These are phyloP conservation scores for Scheffersomyces coipomensis DNA, from an alignment of 805 yeast genomes.

Conservation along the genomic window DNA sequence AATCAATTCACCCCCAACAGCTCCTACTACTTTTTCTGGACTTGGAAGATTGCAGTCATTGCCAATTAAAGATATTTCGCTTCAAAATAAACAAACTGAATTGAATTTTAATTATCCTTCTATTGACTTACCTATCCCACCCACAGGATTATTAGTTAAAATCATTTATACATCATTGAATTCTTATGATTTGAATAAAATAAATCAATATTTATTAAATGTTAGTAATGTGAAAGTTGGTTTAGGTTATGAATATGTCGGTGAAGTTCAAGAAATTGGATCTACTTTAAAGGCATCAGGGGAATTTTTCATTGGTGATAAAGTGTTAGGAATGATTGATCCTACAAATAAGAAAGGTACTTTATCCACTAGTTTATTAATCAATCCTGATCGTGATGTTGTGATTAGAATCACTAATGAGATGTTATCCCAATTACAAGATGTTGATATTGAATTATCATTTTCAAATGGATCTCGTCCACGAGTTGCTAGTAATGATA, in stretches of 20 bases:
- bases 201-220: slow-evolving; percentile 52
- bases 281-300: slow-evolving; percentile 22
- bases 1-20: neutral
- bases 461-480: slow-evolving; percentile 3
- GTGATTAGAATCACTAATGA: slow-evolving; percentile 26
- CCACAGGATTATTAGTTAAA: slow-evolving; percentile 53
- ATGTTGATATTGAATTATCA: slow-evolving; percentile 22
- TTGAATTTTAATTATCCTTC: slow-evolving; percentile 55
- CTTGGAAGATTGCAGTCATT: slow-evolving; percentile 50
- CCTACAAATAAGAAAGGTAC: slow-evolving; percentile 57
- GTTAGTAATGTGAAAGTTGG: slow-evolving; percentile 57
- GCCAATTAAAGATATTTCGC: slow-evolving; percentile 49
- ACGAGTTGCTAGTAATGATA: slow-evolving; percentile 2
- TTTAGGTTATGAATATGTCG: slow-evolving; percentile 70
- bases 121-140: slow-evolving; percentile 47
- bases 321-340: slow-evolving; percentile 60
- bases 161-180: slow-evolving; percentile 60
- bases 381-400: slow-evolving; percentile 51
- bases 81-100: slow-evolving; percentile 41
- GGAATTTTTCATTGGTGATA: slow-evolving; percentile 53
- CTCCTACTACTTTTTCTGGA: slow-evolving; percentile 5
- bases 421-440: slow-evolving; percentile 15
- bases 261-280: slow-evolving; percentile 59
- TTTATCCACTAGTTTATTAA: slow-evolving; percentile 52
- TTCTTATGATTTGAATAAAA: slow-evolving; percentile 63